Conservation (phyloP, 225 moss, liverwort and hornwort species). For the Polytrichum formosum region DNA sequence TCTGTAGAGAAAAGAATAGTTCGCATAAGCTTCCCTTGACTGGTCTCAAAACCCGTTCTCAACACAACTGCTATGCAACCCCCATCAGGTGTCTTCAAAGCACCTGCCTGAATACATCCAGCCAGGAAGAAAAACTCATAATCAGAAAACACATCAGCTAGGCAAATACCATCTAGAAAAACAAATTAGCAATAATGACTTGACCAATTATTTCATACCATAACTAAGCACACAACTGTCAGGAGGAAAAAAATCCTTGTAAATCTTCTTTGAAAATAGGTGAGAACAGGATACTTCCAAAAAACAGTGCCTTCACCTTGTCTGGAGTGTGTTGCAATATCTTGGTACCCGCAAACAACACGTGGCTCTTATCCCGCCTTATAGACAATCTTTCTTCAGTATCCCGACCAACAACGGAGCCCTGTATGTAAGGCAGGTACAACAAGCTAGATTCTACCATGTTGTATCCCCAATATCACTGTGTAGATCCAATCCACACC, state of each 20-base stretch:
- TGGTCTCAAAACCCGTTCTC: constrained; percentile 97
- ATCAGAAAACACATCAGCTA: not conserved
- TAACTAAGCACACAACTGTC: not conserved
- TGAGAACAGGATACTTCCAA: too few relatives aligned
- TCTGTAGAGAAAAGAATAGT: constrained; percentile 97
- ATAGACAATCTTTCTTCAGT: constrained; percentile 74
- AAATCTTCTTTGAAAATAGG: too few relatives aligned
- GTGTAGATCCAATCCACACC: too few relatives aligned
- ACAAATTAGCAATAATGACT: too few relatives aligned
- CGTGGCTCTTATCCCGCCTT: constrained; percentile 86
- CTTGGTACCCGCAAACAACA: constrained; percentile 95
- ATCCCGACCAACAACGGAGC: constrained; percentile 72
- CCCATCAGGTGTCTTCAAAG: constrained; percentile 87
- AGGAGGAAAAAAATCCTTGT: not conserved
- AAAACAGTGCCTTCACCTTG: constrained; percentile 39
- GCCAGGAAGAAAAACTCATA: constrained; percentile 4
- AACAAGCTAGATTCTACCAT: too few relatives aligned
- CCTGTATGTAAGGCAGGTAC: constrained; percentile 29
- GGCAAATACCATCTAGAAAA: not conserved
- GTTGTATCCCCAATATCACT: too few relatives aligned
- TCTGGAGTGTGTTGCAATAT: constrained; percentile 92
- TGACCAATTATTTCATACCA: constrained; percentile 3
- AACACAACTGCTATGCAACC: constrained; percentile 94
- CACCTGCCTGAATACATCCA: constrained; percentile 47
- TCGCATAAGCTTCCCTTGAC: constrained; percentile 99